These are phyloP conservation scores for Cairneyella variabilis DNA, from an alignment of 495 filamentous ascomycete species.

Conservation along the genomic window DNA sequence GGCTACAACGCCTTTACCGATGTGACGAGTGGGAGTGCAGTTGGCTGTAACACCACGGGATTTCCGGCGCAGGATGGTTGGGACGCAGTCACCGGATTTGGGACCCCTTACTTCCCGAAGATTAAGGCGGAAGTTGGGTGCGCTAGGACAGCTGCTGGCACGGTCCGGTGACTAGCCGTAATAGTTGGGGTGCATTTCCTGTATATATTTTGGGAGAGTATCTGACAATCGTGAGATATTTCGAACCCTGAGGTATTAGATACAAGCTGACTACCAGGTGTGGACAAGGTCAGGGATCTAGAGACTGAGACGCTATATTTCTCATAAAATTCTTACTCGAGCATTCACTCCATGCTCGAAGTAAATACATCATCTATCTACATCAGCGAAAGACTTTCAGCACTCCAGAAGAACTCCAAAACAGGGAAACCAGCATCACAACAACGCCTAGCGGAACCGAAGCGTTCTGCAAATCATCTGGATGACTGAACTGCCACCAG, in stretches of 20 bases:
- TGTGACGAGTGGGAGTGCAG: slow-evolving; percentile 42
- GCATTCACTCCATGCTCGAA: no score
- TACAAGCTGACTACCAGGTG: no score
- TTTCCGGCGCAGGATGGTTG: slow-evolving; percentile 53
- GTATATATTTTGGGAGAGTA: no score
- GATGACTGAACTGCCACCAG: not conserved
- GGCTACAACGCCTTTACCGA: slow-evolving; percentile 55
- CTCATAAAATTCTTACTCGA: no score
- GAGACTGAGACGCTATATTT: no score
- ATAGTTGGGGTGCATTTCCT: no score
- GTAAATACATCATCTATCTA: no score
- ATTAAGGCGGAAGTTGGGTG: not conserved
- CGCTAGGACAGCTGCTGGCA: no score
- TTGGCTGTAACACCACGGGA: slow-evolving; percentile 49
- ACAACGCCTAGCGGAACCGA: not conserved
- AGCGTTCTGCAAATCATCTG: not conserved
- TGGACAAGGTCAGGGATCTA: no score
- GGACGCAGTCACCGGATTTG: slow-evolving; percentile 64
- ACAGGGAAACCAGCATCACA: not conserved
- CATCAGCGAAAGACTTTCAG: not conserved
- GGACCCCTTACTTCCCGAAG: slow-evolving; percentile 36
- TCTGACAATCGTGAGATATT: no score
- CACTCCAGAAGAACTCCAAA: not conserved
- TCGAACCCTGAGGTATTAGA: no score
- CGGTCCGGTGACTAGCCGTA: no score